Base-by-base conservation (phyloP, 768 basidiomycete genomes). In the Kwoniella newhampshirensis region DNA sequence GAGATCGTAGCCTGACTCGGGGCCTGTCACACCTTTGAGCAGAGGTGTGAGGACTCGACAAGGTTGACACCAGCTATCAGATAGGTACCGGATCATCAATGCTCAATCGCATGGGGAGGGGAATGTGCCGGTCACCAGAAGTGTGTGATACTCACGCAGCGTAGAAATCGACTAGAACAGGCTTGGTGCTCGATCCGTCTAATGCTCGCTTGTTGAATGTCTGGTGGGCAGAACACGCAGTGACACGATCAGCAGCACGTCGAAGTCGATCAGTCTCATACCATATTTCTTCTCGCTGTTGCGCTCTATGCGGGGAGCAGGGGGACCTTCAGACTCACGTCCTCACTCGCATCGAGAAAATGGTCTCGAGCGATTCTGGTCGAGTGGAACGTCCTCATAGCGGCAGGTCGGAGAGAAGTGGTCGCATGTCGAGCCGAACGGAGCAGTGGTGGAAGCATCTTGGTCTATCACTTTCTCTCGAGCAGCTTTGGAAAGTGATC, bases 141-240 rank as follows among this genome's bases (percentile, higher is more conserved):
- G 20, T 23, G 18, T 25, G 20, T 27, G 27, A n/a, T 17, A 59
- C 68, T 54, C 39, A 67, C 64, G 55, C 54, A 12, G 73, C 73
- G 54, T 64, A 74, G 58, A 74, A 74, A 54, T 74, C 73, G 8
- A 74, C 73, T n/a, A 74, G 65, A 18, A 70, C 58, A 12, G 69
- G 69, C 32, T 65, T 67, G 1, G 63, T 27, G 21, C n/a, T 41
- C 8, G 56, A 30, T 13, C 51, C 52, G 37, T 71, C 66, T 6
- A 66, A 30, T 23, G 56, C 69, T 41, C 69, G 59, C 27, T 55
- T 59, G 37, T 59, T 58, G 60, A 71, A 71, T 20, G 44, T 62
- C 69, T 71, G 35, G 21, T 4, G 32, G 17, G 27, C 41, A 36
- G 36, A 25, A 39, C 28, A 41, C 15, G 8, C 15, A 39, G 9